phyloP scores from a whole-genome alignment of 2,329 filamentous ascomycete genomes.

The Trichoderma pleuroti region DNA sequence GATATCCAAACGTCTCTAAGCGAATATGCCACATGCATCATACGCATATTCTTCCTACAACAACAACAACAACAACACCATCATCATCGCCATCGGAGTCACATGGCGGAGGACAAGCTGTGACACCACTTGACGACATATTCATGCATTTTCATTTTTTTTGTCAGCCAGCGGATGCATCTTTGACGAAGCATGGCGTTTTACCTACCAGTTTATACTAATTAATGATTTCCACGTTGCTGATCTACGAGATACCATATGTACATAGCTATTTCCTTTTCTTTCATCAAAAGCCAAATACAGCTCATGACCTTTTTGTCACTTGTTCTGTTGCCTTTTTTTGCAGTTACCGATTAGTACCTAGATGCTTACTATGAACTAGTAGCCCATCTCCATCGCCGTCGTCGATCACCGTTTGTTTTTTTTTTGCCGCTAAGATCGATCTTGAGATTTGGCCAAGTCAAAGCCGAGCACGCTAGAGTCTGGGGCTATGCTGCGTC shows the following conservation, averaged over 20 bases:
- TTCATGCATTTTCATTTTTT: not conserved
- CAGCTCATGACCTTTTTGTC: not conserved
- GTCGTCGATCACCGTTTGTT: not conserved
- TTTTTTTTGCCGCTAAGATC: not conserved
- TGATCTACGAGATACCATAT: not conserved
- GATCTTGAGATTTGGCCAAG: not conserved
- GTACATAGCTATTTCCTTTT: not conserved
- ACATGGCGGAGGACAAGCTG: not conserved
- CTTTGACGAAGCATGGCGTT: not conserved
- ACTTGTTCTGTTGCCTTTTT: not conserved
- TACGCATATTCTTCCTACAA: not conserved
- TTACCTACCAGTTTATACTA: not conserved
- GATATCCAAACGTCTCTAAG: conserved; percentile 34
- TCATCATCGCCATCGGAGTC: not conserved
- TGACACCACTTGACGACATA: not conserved
- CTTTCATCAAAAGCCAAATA: not conserved
- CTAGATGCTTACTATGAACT: not conserved
- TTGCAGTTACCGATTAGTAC: not conserved
- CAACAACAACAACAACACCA: not conserved
- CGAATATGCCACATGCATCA: not conserved
- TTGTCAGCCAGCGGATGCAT: not conserved
- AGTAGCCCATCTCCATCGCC: not conserved
- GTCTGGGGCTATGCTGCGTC: not conserved
- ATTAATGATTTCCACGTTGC: not conserved
- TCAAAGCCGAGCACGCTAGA: not conserved